Evolutionary conservation across 78 protist species (phyloP).

Genomic region (Emiliania huxleyi): DNA sequence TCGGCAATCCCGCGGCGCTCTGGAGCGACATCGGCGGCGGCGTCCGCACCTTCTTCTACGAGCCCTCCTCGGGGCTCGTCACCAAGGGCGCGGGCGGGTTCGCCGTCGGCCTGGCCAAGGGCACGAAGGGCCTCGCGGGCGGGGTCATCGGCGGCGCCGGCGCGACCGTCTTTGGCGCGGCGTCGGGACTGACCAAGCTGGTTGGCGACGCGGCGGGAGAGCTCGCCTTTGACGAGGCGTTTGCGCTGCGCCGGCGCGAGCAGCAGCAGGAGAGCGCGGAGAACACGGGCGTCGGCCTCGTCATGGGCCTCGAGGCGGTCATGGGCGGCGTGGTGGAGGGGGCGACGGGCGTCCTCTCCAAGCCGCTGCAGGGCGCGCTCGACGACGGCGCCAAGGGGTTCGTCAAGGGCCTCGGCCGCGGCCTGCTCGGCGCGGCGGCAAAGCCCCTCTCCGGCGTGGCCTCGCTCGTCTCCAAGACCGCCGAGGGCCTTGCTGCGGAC

Average conservation of each 20-base stretch:
- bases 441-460: conserved; percentile 8
- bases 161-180: not conserved
- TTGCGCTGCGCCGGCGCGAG: not conserved
- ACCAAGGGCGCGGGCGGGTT: not conserved
- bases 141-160: not conserved
- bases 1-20: conserved; percentile 3
- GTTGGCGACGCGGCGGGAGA: not conserved
- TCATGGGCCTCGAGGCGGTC: not conserved
- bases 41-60: not conserved
- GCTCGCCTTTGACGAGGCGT: not conserved
- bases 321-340: not conserved
- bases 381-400: not conserved
- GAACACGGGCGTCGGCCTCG: not conserved
- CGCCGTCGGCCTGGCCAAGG: not conserved
- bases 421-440: not conserved
- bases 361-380: not conserved
- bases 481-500: not conserved
- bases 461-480: not conserved
- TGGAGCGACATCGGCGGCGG: not conserved
- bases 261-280: not conserved
- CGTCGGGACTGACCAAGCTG: not conserved
- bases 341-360: not conserved
- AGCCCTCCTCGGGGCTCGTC: not conserved
- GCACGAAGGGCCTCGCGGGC: not conserved
- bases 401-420: not conserved